phyloP scores from a whole-genome alignment of 1,284 basidiomycete genomes.

The Grifola frondosa region DNA sequence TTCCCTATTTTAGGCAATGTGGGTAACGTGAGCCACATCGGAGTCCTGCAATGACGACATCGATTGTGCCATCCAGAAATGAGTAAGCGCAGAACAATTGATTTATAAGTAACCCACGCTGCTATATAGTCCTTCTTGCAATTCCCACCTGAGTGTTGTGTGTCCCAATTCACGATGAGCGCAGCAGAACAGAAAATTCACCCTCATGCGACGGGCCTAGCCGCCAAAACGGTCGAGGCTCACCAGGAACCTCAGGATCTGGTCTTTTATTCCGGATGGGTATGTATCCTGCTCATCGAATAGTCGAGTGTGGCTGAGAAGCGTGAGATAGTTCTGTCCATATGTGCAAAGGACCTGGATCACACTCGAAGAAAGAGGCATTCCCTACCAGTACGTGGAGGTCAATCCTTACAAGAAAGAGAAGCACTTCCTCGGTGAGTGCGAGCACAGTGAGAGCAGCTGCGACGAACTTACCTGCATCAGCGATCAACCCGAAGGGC shows the following conservation, averaged over 20 bases:
- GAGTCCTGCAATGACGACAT: too few species aligned
- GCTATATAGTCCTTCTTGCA: not conserved
- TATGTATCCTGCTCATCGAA: conserved; percentile 25
- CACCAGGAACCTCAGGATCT: conserved; percentile 53
- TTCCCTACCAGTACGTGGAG: conserved; percentile 65
- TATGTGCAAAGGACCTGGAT: conserved; percentile 72
- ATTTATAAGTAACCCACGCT: too few species aligned
- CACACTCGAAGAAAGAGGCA: conserved; percentile 60
- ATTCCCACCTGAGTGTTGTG: not conserved
- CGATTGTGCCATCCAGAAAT: too few species aligned
- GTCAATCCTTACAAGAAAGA: conserved; percentile 75
- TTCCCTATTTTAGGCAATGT: too few species aligned
- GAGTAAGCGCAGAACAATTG: too few species aligned
- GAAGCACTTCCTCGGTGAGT: conserved; percentile 51
- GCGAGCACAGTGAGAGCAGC: not conserved
- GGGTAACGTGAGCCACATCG: too few species aligned
- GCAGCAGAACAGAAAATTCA: conserved; percentile 48
- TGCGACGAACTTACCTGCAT: not conserved
- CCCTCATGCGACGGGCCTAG: conserved; percentile 58
- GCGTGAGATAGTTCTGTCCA: conserved; percentile 59
- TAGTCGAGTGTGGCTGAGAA: not conserved
- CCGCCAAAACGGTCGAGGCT: conserved; percentile 49
- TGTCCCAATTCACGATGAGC: conserved; percentile 31
- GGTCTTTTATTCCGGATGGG: conserved; percentile 64
- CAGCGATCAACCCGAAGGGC: conserved; percentile 65